Evolutionary conservation across 805 yeast genomes (phyloP), one percentile per base, ranked within the genome.

Genomic region (Vanderwaltozyma polyspora): DNA sequence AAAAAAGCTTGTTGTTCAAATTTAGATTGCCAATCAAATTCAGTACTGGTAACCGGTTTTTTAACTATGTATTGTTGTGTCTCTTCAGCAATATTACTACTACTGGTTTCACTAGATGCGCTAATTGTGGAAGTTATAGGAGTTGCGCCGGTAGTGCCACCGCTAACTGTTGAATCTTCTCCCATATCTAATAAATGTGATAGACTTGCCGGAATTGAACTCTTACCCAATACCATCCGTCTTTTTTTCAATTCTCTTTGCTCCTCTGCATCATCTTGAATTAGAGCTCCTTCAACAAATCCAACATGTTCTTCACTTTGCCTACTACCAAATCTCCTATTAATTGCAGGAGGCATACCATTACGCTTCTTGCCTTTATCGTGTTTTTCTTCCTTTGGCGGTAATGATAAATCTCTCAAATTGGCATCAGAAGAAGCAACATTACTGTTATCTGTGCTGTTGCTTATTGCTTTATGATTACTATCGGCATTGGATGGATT

Each of bases 271-370:
- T 56, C 68, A n/a, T n/a, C n/a, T n/a, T n/a, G n/a, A 9, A 60
- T 50, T 27, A 51, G 59, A n/a, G 55, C 44, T 19, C 60, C 64
- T 34, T 62, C 67, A 14, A 57, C 64, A 30, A 65, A 60, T 2
- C 56, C 54, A 16, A 44, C 52, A 40, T 55, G 58, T 18, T 47
- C 58, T 17, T 42, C 46, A 17, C 46, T 52, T 37, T 51, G 56
- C 6, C 49, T 34, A 13, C 45, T 37, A 16, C 60, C 63, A 34
- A 48, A 57, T 22, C 64, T 62, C 43, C 79, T 62, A 12, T 66
- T 66, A 13, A 68, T 59, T 1, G 79, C 79, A n/a, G 79, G 79
- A 11, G 79, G 78, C 70, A 74, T 67, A 12, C 77, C 78, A 11
- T 72, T 76, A 70, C 6, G 73, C 76, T 39, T 62, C 13, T 25